Evolutionary conservation across 805 yeast species (phyloP), one percentile per base, ranked within the genome.

Genomic region (Yarrowia sp.): DNA sequence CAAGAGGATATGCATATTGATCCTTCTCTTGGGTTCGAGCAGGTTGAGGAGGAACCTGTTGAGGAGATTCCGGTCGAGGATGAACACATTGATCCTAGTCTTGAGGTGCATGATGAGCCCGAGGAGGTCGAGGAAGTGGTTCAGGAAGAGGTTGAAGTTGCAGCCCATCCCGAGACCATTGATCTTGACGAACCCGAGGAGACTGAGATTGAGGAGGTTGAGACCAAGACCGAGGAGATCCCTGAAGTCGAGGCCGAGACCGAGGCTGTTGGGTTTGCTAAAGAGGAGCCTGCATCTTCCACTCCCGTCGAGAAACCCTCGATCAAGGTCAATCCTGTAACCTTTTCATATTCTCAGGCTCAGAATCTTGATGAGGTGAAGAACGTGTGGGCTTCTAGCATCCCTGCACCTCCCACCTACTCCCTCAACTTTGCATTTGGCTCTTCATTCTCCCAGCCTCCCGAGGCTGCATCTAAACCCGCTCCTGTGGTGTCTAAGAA

Each of bases 341-440:
- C 65, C 4, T 59, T 59, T 14, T 59, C 65, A 2, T 59, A 59
- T 42, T 43, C 65, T 3, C 65, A 59, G 16, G 65, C 65, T 8
- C 65, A 45, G 26, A 59, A 35, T 8, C 65, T 59, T 9, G 65
- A 59, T 3, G 65, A 59, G 16, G 52, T 59, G 19, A 59, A 59
- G 52, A 32, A 43, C 15, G 65, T 59, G 19, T 59, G 65, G 65
- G 52, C 50, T 5, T 32, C 52, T 9, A 19, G 14, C n/a, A 59
- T 14, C 7, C 52, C 50, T 14, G 42, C 42, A 1, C 14, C 50
- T 35, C 52, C 65, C 10, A 12, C 52, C 1, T 43, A 8, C 8
- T 59, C 65, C 1, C 52, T 59, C 42, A 59, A 59, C 52, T 59
- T 59, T 42, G 50, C 65, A 1, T 59, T 59, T 8, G 65, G 65